Evolutionary conservation across 805 yeast genomes (phyloP).

Genomic region (Tetrapisispora phaffii): DNA sequence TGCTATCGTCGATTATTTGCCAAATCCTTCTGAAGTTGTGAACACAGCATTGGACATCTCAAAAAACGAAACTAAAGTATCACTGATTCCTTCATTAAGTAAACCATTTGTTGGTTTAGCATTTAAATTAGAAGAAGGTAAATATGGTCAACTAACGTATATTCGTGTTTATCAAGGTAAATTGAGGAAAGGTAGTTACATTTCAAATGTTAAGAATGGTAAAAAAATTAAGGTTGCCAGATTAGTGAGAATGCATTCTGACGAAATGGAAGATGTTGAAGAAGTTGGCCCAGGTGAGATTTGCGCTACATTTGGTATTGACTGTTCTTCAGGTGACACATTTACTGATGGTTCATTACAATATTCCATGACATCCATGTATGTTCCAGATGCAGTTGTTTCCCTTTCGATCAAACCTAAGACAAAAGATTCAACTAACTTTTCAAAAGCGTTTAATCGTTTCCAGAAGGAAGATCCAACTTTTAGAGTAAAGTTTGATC

Average conservation of each 20-base stretch:
- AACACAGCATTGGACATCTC: conserved; percentile 80
- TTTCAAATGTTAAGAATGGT: conserved; percentile 83
- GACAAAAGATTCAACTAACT: conserved; percentile 75
- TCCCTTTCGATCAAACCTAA: conserved; percentile 86
- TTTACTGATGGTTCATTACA: conserved; percentile 75
- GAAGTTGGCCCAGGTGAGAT: conserved; percentile 97
- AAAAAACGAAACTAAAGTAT: conserved; percentile 56
- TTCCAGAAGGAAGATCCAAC: conserved; percentile 99
- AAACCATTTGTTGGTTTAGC: conserved; percentile 93
- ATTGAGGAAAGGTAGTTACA: conserved; percentile 80
- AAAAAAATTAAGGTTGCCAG: conserved; percentile 89
- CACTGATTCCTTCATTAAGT: conserved; percentile 58
- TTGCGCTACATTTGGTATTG: conserved; percentile 98
- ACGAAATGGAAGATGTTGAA: conserved; percentile 96
- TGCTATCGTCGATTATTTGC: conserved; percentile 91
- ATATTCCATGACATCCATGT: conserved; percentile 95
- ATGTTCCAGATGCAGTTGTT: conserved; percentile 96
- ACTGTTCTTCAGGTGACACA: conserved; percentile 97
- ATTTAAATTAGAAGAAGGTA: conserved; percentile 97
- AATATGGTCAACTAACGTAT: conserved; percentile 94
- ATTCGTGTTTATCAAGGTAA: conserved; percentile 95
- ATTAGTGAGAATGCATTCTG: conserved; percentile 95
- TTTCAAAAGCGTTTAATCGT: conserved; percentile 92
- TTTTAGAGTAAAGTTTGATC: conserved; percentile 85
- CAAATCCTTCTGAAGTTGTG: conserved; percentile 87